Base-by-base conservation (phyloP, 306 rosid genomes). In the Begonia peltatifolia region DNA sequence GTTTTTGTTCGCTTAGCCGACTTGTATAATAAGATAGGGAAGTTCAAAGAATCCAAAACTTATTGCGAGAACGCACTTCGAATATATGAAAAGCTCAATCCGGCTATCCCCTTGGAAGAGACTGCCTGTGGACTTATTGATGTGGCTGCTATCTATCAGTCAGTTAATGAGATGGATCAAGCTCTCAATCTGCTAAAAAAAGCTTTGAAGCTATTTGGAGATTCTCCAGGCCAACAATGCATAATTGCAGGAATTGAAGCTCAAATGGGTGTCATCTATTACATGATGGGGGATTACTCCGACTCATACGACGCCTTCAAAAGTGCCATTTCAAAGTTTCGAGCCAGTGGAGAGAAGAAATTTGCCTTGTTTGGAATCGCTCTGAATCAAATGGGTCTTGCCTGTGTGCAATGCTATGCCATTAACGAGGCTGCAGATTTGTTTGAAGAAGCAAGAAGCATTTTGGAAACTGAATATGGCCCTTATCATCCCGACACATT, bases 361-460 rank as follows among this genome's bases (percentile, higher is more conserved):
- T 76, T 86, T 10, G 79, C 95, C 5, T 56, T 80, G 63, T 80
- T 83, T 63, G 95, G 94, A 42, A 80, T 87, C 60, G 89, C 87
- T 23, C 62, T 87, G 64, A 87, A 87, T 68, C 95, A 87, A 64
- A 87, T 87, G 95, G 95, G 95, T 0, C 88, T 87, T 47, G 82
- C 78, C 42, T 83, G 95, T 38, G 89, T 87, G 59, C 95, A 83
- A 58, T 74, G 71, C 13, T 80, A 67, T 57, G 70, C 87, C 9
- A 83, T 87, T 52, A 78, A 87, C n/a, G 89, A 87, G 65, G 95
- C 94, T 41, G 89, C 95, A 55, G 94, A 83, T 42, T 62, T 83
- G 73, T 87, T 87, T 64, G 94, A 83, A 74, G 95, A 87, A 63
- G 80, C 95, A 16, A 76, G 72, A 62, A 69, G 41, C 14, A 78